Conservation (phyloP, 1,284 basidiomycete genomes). For the Fomitopsis schrenkii region DNA sequence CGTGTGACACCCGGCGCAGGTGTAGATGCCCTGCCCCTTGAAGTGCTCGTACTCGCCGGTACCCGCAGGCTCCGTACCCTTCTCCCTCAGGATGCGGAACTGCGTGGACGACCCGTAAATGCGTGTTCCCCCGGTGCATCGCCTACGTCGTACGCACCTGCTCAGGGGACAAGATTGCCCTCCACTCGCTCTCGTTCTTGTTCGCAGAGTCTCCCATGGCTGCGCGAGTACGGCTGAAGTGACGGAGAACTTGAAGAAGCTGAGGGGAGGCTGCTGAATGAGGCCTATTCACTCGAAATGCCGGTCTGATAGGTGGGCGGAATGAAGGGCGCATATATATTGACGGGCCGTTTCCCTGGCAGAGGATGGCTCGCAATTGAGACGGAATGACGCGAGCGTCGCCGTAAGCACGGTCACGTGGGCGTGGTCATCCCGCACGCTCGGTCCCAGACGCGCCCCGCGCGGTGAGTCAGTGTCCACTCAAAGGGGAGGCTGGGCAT, state of each 20-base stretch:
- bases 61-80: constrained; percentile 81
- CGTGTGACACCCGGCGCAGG: constrained; percentile 66
- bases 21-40: constrained; percentile 65
- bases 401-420: not conserved
- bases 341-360: not conserved
- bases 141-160: constrained; percentile 49
- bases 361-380: not conserved
- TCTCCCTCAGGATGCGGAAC: constrained; percentile 85
- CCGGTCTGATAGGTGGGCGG: not conserved
- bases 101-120: constrained; percentile 25
- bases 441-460: no score
- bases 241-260: not conserved
- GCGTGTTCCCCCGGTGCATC: not conserved
- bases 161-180: constrained; percentile 74
- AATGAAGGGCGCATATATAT: not conserved
- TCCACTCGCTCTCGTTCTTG: constrained; percentile 86
- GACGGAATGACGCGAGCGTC: not conserved
- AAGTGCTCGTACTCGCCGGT: constrained; percentile 80
- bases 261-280: not conserved
- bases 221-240: not conserved
- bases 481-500: no score
- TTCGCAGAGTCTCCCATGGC: constrained; percentile 3
- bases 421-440: no score
- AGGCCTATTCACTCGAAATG: not conserved
- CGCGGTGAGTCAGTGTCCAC: no score